Evolutionary conservation across 2,329 filamentous ascomycete species (phyloP), one percentile per base, ranked within the genome.

Genomic region (Alternaria viburni): DNA sequence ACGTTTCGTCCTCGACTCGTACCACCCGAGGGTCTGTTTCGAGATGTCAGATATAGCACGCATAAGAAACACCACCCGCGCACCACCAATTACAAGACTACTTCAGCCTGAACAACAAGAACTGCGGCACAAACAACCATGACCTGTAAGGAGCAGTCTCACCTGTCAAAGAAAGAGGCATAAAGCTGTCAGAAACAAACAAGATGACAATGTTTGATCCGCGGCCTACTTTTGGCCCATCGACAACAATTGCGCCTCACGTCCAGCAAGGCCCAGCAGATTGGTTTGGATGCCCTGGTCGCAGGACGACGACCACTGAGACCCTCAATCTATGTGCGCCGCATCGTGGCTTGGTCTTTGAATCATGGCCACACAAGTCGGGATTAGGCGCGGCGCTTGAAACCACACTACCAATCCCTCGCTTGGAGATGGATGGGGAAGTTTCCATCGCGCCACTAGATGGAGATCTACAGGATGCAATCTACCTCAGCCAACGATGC

Each of bases 1-100:
- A 19, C 44, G 55, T 59, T 59, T 59, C 60, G 36, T 51, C n/a
- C 54, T 47, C 59, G 55, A 62, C 49, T 62, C 60, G 44, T 54
- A 46, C 56, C 50, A 62, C 55, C 46, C 54, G 41, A 52, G 41
- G 59, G 36, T 47, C 25, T 52, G 60, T 62, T 59, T 59, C 45
- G 59, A 57, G 44, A 46, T 25, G 32, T 54, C 45, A 36, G 45
- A 54, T 32, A 57, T 59, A 54, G 56, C 26, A 59, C 55, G 60
- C 60, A 59, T 59, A 26, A 54, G 55, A 59, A 62, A 62, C 60
- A 36, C 15, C 30, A 25, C 32, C 25, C 32, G 8, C 28, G 26
- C 44, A 25, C 51, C 58, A 50, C 30, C 60, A 45, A 59, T 49
- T 26, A 61, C 32, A 21, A 43, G 36, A 23, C 15, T 8, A 41